phyloP scores from a whole-genome alignment of 345 rosid species.

The Syzygium jambos region DNA sequence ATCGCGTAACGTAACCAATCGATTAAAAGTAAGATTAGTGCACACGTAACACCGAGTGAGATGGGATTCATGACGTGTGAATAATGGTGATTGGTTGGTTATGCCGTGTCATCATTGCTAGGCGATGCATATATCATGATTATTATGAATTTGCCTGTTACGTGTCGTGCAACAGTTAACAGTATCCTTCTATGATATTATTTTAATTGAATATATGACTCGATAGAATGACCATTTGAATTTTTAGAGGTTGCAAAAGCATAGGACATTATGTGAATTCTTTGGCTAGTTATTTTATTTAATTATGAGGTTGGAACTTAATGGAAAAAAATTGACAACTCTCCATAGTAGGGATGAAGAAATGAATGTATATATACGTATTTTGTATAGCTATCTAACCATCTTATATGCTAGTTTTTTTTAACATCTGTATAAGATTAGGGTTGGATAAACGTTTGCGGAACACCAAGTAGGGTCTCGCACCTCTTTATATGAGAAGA shows the following conservation, averaged over 20 bases:
- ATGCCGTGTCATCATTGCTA: neutral
- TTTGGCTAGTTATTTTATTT: neutral
- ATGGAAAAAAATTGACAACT: neutral
- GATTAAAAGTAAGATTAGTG: neutral
- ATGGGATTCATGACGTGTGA: accelerated
- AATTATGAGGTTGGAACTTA: neutral
- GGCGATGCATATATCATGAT: neutral
- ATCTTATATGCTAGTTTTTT: neutral
- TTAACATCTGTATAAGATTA: neutral
- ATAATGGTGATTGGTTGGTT: accelerated
- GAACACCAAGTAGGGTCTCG: neutral
- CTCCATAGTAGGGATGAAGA: neutral
- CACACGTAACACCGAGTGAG: neutral
- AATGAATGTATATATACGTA: neutral
- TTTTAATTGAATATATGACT: neutral
- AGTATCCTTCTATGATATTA: no score
- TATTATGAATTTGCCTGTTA: neutral
- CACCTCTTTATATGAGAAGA: neutral
- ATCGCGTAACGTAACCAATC: neutral
- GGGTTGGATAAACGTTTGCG: neutral
- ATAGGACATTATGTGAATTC: neutral
- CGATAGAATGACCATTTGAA: neutral
- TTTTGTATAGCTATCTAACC: neutral
- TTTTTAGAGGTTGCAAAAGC: neutral
- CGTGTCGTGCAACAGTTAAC: no score